A percentile compares a stretch with the other conserved stretches of the same genome.
Evolutionary conservation across 78 protist genomes (phyloP).

Genomic region (Dictyostelium intermedium): DNA sequence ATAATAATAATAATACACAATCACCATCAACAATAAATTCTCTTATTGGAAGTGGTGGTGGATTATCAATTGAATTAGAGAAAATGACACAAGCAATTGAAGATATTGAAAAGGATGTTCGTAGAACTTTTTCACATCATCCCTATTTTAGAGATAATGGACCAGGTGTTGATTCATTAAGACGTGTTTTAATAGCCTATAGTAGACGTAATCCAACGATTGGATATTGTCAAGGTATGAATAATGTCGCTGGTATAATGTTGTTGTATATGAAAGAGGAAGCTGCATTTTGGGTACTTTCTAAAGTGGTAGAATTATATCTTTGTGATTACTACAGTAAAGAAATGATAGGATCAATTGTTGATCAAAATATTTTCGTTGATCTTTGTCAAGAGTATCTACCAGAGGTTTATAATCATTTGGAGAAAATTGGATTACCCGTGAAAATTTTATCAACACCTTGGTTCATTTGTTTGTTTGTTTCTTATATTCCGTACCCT

Average conservation of each 20-base stretch:
- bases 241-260: conserved; percentile 86
- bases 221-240: conserved; percentile 91
- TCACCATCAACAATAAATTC: too few species aligned
- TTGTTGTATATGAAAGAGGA: conserved; percentile 86
- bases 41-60: too few species aligned
- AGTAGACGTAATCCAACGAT: conserved; percentile 81
- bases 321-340: conserved; percentile 83
- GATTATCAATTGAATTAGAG: neutral
- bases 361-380: conserved; percentile 74
- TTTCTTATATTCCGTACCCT: conserved; percentile 71
- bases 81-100: conserved; percentile 34
- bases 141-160: conserved; percentile 50
- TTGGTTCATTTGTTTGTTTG: conserved; percentile 87
- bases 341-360: conserved; percentile 80
- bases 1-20: too few species aligned
- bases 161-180: conserved; percentile 55
- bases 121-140: conserved; percentile 74
- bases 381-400: conserved; percentile 42
- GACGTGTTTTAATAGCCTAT: conserved; percentile 67
- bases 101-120: conserved; percentile 81
- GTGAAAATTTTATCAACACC: conserved; percentile 58
- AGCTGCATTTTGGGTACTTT: conserved; percentile 89
- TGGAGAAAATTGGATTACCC: conserved; percentile 66
- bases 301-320: conserved; percentile 76
- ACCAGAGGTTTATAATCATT: conserved; percentile 79